These are phyloP conservation scores for Psidium friedrichsthalianum DNA, from an alignment of 345 rosid species.

Conservation along the genomic window DNA sequence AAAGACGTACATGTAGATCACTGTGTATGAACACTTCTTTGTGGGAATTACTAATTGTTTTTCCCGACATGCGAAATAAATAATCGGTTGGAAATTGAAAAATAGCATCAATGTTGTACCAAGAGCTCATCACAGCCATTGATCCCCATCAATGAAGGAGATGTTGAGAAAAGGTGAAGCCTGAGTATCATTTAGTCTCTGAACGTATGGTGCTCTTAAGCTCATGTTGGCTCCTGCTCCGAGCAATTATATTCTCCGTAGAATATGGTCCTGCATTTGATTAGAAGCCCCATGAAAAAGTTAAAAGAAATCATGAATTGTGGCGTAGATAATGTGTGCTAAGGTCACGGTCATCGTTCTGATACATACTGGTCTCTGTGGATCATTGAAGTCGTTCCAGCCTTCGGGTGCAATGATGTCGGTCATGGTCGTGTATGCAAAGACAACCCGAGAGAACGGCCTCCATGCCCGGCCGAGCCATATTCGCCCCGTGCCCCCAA, in stretches of 20 bases:
- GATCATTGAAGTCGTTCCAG: conserved; percentile 84
- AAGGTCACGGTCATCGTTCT: background rate
- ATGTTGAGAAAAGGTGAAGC: conserved; percentile 40
- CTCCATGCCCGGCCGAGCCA: conserved; percentile 96
- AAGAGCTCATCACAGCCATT: conserved; percentile 29
- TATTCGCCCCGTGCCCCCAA: conserved; percentile 77
- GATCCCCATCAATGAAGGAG: conserved; percentile 64
- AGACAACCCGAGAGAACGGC: conserved; percentile 71
- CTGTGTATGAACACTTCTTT: background rate
- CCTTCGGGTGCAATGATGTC: conserved; percentile 81
- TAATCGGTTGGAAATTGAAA: background rate
- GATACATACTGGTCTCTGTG: conserved; percentile 59
- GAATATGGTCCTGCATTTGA: conserved; percentile 45
- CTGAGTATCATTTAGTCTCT: conserved; percentile 51
- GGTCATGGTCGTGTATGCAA: conserved; percentile 47
- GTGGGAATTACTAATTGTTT: background rate
- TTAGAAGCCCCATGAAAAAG: background rate
- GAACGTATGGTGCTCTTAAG: conserved; percentile 49
- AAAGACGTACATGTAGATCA: background rate
- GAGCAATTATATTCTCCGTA: conserved; percentile 70
- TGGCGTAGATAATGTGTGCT: background rate
- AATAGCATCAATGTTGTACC: background rate
- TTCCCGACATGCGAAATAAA: background rate
- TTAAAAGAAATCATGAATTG: background rate
- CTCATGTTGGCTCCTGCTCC: conserved; percentile 61